Evolutionary conservation across 306 rosid species (phyloP), one percentile per base, ranked within the genome.

Genomic region (Amphicarpaea edgeworthii): DNA sequence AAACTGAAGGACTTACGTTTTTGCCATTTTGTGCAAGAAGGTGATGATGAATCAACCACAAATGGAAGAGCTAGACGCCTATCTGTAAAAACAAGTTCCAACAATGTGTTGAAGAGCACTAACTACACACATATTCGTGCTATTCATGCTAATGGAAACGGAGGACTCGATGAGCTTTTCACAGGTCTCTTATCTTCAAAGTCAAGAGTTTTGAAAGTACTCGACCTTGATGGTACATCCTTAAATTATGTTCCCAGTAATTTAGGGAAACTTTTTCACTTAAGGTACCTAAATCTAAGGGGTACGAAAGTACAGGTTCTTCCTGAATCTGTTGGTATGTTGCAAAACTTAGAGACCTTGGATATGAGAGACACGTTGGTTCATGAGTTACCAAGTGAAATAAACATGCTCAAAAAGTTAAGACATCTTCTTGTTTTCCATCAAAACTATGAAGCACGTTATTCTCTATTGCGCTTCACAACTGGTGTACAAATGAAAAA

Each of bases 1-100:
- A 73, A 73, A 59, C 3, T 45, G 43, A 73, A 60, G 3, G 78
- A 59, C 12, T 12, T 30, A 21, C 45, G 61, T 0, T 74, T 74
- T 46, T 74, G 78, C 37, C 70, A 28, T 47, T 4, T 61, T 3
- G 15, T 74, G 20, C 30, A 15, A 28, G 60, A 19, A 30, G 76
- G 3, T 24, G 32, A 61, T 57, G 38, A 57, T 57, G 40, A 58
- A 9, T 3, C 46, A 68, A 16, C 1, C 41, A 3, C 28, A 7
- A 12, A 0, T 57, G 41, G 4, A 32, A 45, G 0, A 42, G 14
- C 51, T 8, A 32, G 81, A 6, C 69, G 76, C 28, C 11, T 77
- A 3, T 45, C 69, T 15, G 19, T 77, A 20, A 61, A 67, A 1
- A 43, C 16, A n/a, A 3, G 37, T 30, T 30, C 37, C 32, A 20